Evolutionary conservation across 352 stramenopile genomes (phyloP), one percentile per base, ranked within the genome.

Genomic region (Phytophthora niederhauseri): DNA sequence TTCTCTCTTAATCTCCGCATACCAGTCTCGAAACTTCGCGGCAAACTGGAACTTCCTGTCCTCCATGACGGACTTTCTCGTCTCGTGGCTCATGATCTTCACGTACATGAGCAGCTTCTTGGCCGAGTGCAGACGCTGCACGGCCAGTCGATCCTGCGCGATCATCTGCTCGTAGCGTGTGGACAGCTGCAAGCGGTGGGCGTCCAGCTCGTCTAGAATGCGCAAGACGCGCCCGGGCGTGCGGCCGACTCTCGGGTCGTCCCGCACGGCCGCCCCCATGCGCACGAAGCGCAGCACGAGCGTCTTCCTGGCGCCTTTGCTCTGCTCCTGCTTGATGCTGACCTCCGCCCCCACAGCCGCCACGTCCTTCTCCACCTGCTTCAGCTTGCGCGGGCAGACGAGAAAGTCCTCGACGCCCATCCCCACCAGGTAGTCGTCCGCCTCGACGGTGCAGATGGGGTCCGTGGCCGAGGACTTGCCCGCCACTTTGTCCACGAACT

Each of bases 381-480:
- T 65, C 0, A 90, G 56, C 12, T 71, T 75, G 22, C 79, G 66
- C 9, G 83, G 76, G 11, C 53, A 76, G 0, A 89, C 28, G 36
- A 93, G 73, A 54, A 93, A 75, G 60, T 94, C 76, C 19, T 87
- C 72, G 5, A 68, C 54, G 54, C 79, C 73, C 51, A 93, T 75
- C 0, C 83, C 83, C 8, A 97, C 86, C 15, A 99, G 92, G 68
- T 98, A 99, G 43, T 98, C 87, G 26, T 91, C 86, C 62, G 98
- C 82, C 17, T 91, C 82, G 57, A 99, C 93, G 46, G 98, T 87
- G 19, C 85, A 87, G 59, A 98, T 92, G 4, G 82, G 76, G 41
- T 82, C 66, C 43, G 38, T 28, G 19, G 57, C 57, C 34, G 68
- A 55, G 3, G 46, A 48, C 17, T 58, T 56, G n/a, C 72, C 58